These are phyloP conservation scores for Lasiodiplodia citricola DNA, from an alignment of 2,329 filamentous ascomycete species.

Conservation along the genomic window DNA sequence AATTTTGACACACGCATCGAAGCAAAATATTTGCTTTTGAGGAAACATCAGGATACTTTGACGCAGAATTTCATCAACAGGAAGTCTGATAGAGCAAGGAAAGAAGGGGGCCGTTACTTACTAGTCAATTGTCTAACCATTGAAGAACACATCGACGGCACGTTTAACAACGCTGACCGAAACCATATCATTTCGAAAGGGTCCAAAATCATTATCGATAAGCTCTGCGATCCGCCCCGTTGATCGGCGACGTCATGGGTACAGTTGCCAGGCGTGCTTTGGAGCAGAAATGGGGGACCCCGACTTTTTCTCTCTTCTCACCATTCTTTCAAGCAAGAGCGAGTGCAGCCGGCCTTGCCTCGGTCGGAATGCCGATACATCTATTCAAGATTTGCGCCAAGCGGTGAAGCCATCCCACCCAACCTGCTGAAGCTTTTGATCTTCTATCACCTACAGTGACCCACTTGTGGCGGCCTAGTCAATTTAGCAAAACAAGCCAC, in stretches of 20 bases:
- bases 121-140: background rate
- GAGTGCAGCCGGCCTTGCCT: background rate
- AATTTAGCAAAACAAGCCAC: slow-evolving; percentile 14
- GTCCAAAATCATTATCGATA: background rate
- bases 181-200: background rate
- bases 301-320: background rate
- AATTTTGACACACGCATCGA: too few relatives aligned
- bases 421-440: background rate
- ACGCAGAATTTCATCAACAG: background rate
- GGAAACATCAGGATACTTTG: too few relatives aligned
- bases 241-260: background rate
- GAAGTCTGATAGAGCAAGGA: background rate
- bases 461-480: slow-evolving; percentile 9
- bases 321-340: background rate
- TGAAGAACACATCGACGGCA: background rate
- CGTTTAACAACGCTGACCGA: background rate
- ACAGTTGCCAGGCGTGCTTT: too few relatives aligned
- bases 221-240: background rate
- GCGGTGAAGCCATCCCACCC: background rate
- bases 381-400: background rate
- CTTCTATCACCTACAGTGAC: slow-evolving; percentile 1
- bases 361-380: background rate
- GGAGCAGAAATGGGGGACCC: background rate
- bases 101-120: background rate
- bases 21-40: too few relatives aligned